Evolutionary conservation across 164 flowering plant species (phyloP).

Genomic region (Chimonanthus salicifolius): DNA sequence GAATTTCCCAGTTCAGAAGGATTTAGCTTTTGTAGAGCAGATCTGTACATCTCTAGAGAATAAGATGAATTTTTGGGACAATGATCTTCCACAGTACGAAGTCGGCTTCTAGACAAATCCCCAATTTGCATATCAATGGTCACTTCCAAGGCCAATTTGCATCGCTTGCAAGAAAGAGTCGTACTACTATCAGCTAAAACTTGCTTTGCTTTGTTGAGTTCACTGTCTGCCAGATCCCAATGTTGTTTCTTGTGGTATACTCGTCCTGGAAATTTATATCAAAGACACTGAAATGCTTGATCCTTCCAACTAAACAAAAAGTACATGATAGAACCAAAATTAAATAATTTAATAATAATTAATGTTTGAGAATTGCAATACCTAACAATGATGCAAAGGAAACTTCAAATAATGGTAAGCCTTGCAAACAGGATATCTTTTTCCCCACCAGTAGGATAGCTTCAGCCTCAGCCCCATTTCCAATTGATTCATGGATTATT

Average conservation of each 20-base stretch:
- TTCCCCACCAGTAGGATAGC: constrained; percentile 61
- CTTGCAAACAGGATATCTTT: constrained; percentile 44
- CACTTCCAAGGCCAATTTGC: constrained; percentile 24
- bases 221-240: constrained; percentile 28
- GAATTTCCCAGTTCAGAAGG: constrained; percentile 13
- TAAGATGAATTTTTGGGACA: constrained; percentile 1
- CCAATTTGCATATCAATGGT: constrained; percentile 23
- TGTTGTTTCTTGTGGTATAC: constrained; percentile 24
- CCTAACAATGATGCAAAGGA: constrained; percentile 76
- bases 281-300: background rate
- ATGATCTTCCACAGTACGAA: background rate
- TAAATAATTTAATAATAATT: background rate
- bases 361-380: constrained; percentile 16
- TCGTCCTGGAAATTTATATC: constrained; percentile 17
- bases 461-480: constrained; percentile 76
- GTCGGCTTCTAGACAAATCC: constrained; percentile 18
- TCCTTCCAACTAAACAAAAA: background rate
- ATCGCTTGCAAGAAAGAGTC: constrained; percentile 19
- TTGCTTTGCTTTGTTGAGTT: constrained; percentile 19
- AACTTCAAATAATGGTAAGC: constrained; percentile 52
- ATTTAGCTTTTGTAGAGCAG: constrained; percentile 18
- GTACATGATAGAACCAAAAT: background rate
- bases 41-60: constrained; percentile 20
- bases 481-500: constrained; percentile 58
- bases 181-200: constrained; percentile 13